Evolutionary conservation across 768 basidiomycete species (phyloP).

Genomic region (Phaffia tasmanica): DNA sequence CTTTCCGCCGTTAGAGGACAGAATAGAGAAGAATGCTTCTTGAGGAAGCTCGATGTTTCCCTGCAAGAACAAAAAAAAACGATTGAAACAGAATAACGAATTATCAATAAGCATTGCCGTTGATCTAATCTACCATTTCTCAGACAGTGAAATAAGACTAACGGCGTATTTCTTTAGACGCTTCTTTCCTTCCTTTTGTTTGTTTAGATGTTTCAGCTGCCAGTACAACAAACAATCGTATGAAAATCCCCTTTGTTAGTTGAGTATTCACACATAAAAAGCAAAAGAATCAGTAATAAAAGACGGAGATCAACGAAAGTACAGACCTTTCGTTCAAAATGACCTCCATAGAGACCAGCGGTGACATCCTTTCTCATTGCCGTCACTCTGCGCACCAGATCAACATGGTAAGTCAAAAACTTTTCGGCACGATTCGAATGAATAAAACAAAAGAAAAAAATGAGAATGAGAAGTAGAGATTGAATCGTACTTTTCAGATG

Average conservation of each 20-base stretch:
- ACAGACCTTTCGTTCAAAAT: conserved; percentile 79
- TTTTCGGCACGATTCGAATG: conserved; percentile 47
- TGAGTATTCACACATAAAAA: conserved; percentile 38
- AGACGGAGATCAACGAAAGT: neutral
- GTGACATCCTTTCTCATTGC: conserved; percentile 57
- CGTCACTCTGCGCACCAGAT: conserved; percentile 22
- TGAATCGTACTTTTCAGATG: conserved; percentile 55
- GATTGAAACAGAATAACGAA: neutral
- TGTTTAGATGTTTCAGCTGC: conserved; percentile 42
- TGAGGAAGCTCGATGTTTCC: conserved; percentile 54
- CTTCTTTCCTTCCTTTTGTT: conserved; percentile 84
- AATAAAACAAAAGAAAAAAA: neutral
- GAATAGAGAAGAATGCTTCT: conserved; percentile 86
- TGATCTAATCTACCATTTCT: no score
- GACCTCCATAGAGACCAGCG: conserved; percentile 67
- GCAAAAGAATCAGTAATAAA: neutral
- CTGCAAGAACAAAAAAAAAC: neutral
- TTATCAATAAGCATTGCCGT: neutral
- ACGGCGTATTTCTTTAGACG: conserved; percentile 68
- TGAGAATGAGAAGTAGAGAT: neutral
- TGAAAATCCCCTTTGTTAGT: conserved; percentile 35
- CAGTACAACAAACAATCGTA: conserved; percentile 37
- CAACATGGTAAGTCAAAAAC: no score
- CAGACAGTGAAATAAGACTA: conserved; percentile 43
- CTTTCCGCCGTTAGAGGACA: conserved; percentile 34